These are phyloP conservation scores for Venturia nashicola DNA, from an alignment of 2,329 filamentous ascomycete genomes.

Conservation along the genomic window DNA sequence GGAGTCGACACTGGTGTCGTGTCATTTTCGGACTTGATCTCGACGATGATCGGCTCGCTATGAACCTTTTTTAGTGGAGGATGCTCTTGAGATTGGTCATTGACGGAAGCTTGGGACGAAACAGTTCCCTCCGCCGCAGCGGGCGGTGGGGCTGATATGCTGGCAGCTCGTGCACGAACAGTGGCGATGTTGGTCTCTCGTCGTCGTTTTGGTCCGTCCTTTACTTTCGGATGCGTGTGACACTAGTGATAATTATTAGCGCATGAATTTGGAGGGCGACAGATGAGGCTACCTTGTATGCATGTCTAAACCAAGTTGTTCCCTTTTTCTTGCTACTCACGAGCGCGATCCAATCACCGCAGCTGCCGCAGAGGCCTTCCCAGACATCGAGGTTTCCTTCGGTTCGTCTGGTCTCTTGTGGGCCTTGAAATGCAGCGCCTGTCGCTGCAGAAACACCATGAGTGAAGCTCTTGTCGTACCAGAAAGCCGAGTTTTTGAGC, in stretches of 20 bases:
- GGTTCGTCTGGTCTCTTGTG: slow-evolving; percentile 50
- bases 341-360: slow-evolving; percentile 68
- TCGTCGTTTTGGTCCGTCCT: slow-evolving; percentile 29
- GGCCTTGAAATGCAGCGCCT: slow-evolving; percentile 58
- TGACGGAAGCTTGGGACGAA: background rate
- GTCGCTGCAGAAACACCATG: slow-evolving; percentile 78
- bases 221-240: slow-evolving; percentile 31
- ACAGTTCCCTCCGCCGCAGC: background rate
- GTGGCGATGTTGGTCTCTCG: slow-evolving; percentile 21
- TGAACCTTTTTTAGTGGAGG: background rate
- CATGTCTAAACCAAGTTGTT: slow-evolving; percentile 84
- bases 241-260: slow-evolving; percentile 17
- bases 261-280: background rate
- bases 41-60: background rate
- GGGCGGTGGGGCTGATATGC: background rate
- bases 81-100: background rate
- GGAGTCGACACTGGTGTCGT: slow-evolving; percentile 8
- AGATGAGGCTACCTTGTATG: slow-evolving; percentile 60
- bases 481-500: slow-evolving; percentile 81
- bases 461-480: slow-evolving; percentile 87
- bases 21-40: slow-evolving; percentile 4
- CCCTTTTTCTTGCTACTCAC: slow-evolving; percentile 84
- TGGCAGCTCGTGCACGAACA: slow-evolving; percentile 1
- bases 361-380: slow-evolving; percentile 68
- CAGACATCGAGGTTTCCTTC: slow-evolving; percentile 72